Evolutionary conservation across 345 rosid genomes (phyloP).

Genomic region (Syzygium jambos): DNA sequence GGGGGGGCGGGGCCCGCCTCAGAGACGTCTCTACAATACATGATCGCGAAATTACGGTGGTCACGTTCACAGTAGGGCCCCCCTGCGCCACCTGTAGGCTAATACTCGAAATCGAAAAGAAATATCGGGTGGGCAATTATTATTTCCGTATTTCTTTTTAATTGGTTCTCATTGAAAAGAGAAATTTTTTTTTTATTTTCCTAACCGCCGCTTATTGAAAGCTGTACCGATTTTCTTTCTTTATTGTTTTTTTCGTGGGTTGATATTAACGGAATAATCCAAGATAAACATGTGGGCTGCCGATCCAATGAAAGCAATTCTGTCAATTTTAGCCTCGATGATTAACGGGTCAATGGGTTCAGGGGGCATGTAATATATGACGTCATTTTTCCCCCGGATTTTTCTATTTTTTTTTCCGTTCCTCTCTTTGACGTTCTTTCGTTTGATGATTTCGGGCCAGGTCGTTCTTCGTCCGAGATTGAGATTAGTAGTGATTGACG

Average conservation of each 20-base stretch:
- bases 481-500: background rate
- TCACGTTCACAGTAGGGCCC: background rate
- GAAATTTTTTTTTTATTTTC: background rate
- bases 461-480: background rate
- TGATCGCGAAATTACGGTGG: background rate
- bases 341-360: background rate
- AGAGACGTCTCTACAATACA: background rate
- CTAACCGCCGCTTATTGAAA: background rate
- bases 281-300: background rate
- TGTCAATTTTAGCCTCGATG: background rate
- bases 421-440: too few relatives aligned
- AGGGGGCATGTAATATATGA: background rate
- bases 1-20: background rate
- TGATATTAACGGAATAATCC: background rate
- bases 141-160: background rate
- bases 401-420: background rate
- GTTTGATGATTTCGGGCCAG: too few relatives aligned
- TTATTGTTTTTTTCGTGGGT: background rate
- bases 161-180: background rate
- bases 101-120: background rate
- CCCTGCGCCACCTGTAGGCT: background rate
- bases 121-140: background rate
- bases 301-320: background rate
- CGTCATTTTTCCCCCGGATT: background rate
- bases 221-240: background rate